Evolutionary conservation across 768 basidiomycete genomes (phyloP).

Genomic region (Albatrellus ellisii): DNA sequence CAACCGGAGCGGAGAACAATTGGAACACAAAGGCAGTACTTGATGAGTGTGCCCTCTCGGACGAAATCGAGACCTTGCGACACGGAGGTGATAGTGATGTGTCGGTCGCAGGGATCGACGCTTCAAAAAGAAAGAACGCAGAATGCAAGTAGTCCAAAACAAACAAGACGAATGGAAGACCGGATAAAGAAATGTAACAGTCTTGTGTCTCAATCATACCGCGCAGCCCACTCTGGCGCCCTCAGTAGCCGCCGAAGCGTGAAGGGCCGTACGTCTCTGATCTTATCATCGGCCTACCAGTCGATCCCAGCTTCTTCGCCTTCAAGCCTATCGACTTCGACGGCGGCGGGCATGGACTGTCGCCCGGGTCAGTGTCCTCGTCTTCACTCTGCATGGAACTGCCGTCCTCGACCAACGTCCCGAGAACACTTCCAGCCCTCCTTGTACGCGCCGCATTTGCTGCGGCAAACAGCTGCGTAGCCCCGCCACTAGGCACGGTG

Average conservation of each 20-base stretch:
- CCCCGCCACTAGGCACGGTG: constrained; percentile 41
- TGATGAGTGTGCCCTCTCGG: too few relatives aligned
- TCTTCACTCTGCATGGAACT: constrained; percentile 52
- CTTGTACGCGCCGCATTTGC: constrained; percentile 56
- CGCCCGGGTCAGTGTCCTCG: constrained; percentile 67
- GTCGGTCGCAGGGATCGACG: too few relatives aligned
- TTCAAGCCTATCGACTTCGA: constrained; percentile 43
- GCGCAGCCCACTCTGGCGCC: too few relatives aligned
- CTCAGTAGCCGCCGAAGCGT: constrained; percentile 26
- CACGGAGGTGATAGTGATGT: too few relatives aligned
- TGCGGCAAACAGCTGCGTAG: constrained; percentile 45
- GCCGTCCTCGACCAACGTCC: constrained; percentile 58
- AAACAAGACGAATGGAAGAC: too few relatives aligned
- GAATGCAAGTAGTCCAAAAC: too few relatives aligned
- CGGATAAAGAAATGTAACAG: too few relatives aligned
- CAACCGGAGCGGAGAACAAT: too few relatives aligned
- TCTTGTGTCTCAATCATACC: too few relatives aligned
- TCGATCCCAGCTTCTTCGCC: constrained; percentile 38
- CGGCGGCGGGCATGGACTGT: constrained; percentile 81
- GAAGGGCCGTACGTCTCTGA: constrained; percentile 61
- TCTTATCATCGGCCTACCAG: constrained; percentile 29
- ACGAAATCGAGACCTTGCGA: too few relatives aligned
- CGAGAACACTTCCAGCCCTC: constrained; percentile 33
- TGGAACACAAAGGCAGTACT: too few relatives aligned
- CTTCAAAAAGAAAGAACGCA: too few relatives aligned